Conservation (phyloP, 768 basidiomycete genomes). For the Tylopilus rubrobrunneus region DNA sequence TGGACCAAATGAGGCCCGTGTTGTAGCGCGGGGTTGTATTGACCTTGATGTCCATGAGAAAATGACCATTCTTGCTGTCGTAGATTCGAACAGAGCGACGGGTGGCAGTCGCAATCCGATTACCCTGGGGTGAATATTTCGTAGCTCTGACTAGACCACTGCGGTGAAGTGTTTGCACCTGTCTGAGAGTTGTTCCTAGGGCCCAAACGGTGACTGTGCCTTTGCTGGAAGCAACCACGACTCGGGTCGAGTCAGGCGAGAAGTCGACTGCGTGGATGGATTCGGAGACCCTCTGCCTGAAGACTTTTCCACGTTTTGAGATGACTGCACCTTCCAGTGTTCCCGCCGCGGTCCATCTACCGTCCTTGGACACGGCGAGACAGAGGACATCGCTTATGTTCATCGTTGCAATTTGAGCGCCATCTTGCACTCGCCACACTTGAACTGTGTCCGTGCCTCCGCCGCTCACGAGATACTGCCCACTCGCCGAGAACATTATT, state of each 20-base stretch:
- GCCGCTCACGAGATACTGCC: background rate
- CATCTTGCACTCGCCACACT: background rate
- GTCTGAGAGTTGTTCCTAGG: background rate
- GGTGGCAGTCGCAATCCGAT: background rate
- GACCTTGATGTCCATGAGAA: background rate
- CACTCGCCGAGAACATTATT: background rate
- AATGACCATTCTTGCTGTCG: background rate
- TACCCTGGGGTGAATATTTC: background rate
- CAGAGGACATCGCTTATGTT: background rate
- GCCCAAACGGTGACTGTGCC: background rate
- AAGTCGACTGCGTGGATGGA: background rate
- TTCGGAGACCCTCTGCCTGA: background rate
- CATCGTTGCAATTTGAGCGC: background rate
- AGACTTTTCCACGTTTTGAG: background rate
- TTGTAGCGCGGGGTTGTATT: background rate
- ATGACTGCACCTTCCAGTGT: background rate
- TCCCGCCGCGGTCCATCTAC: background rate
- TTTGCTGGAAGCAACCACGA: background rate
- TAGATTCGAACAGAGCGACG: background rate
- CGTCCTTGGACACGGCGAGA: background rate
- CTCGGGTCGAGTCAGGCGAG: background rate
- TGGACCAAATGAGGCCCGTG: background rate
- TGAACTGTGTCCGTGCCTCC: background rate
- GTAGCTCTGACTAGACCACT: background rate
- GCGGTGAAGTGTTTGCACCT: background rate